Percentiles rank a stretch among this genome's conserved stretches.
Conservation (phyloP, 352 stramenopile species). For the Vaucheria bursata region DNA sequence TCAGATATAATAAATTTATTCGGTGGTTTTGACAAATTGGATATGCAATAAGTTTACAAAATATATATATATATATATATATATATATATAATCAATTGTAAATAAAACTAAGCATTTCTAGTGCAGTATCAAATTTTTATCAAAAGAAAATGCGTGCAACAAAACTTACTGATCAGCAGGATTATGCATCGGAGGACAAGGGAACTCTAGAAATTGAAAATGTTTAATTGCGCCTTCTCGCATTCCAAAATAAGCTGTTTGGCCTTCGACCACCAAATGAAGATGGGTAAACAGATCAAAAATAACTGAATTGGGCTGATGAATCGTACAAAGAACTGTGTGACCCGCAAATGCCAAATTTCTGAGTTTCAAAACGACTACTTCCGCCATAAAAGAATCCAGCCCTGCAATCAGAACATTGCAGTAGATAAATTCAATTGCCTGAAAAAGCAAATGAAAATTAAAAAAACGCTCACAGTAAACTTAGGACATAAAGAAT, state of each 20-base stretch:
- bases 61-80: too few relatives aligned
- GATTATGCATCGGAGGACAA: constrained; percentile 49
- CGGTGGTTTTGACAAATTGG: too few relatives aligned
- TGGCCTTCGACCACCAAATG: constrained; percentile 41
- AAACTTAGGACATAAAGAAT: too few relatives aligned
- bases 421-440: constrained; percentile 3
- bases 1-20: too few relatives aligned
- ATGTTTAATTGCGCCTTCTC: constrained; percentile 25
- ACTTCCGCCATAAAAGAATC: constrained; percentile 46
- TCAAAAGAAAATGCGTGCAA: too few relatives aligned
- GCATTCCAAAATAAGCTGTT: constrained; percentile 30
- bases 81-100: too few relatives aligned
- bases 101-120: too few relatives aligned
- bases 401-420: constrained; percentile 25
- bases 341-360: constrained; percentile 55
- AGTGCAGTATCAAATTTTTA: too few relatives aligned
- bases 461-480: background rate
- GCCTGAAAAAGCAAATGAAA: background rate
- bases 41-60: too few relatives aligned
- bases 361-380: constrained; percentile 50
- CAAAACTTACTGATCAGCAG: constrained; percentile 44
- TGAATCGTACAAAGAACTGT: constrained; percentile 71
- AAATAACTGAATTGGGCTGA: constrained; percentile 66
- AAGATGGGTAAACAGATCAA: constrained; percentile 61
- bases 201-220: constrained; percentile 38